A percentile compares a stretch with the other conserved stretches of the same genome.
Evolutionary conservation across 495 filamentous ascomycete genomes (phyloP).

Genomic region (Annulohypoxylon stygium): DNA sequence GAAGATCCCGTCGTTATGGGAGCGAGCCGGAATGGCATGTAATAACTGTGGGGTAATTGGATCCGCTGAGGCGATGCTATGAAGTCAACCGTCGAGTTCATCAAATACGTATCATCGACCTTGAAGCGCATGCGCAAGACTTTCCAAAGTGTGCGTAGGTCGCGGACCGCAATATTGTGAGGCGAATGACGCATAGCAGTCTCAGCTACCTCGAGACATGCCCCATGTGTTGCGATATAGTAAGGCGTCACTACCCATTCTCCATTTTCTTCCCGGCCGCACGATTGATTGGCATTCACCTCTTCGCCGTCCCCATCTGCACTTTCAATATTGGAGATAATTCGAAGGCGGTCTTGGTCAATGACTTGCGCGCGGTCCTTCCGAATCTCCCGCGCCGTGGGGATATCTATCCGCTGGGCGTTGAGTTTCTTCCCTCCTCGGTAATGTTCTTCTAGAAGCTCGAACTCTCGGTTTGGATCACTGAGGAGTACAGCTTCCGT

Average conservation of each 20-base stretch:
- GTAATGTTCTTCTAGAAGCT: slow-evolving; percentile 19
- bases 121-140: slow-evolving; percentile 23
- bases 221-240: slow-evolving; percentile 25
- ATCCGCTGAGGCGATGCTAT: slow-evolving; percentile 20
- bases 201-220: slow-evolving; percentile 35
- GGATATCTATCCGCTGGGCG: not conserved
- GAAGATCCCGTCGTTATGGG: not conserved
- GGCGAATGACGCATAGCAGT: slow-evolving; percentile 21
- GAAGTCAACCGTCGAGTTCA: not conserved
- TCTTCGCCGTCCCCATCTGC: not conserved
- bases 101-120: slow-evolving; percentile 29
- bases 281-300: slow-evolving; percentile 11
- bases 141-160: slow-evolving; percentile 35
- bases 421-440: slow-evolving; percentile 18
- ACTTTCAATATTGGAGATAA: not conserved
- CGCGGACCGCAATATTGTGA: slow-evolving; percentile 30
- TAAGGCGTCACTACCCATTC: slow-evolving; percentile 17
- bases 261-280: slow-evolving; percentile 7
- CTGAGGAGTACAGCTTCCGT: slow-evolving; percentile 22
- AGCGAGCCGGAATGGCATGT: slow-evolving; percentile 23
- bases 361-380: slow-evolving; percentile 25
- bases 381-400: slow-evolving; percentile 5
- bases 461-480: slow-evolving; percentile 21
- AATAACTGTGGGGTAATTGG: slow-evolving; percentile 22
- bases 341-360: slow-evolving; percentile 17